Base-by-base conservation (phyloP, 805 yeast species). In the Zygoascus bituminiphila region DNA sequence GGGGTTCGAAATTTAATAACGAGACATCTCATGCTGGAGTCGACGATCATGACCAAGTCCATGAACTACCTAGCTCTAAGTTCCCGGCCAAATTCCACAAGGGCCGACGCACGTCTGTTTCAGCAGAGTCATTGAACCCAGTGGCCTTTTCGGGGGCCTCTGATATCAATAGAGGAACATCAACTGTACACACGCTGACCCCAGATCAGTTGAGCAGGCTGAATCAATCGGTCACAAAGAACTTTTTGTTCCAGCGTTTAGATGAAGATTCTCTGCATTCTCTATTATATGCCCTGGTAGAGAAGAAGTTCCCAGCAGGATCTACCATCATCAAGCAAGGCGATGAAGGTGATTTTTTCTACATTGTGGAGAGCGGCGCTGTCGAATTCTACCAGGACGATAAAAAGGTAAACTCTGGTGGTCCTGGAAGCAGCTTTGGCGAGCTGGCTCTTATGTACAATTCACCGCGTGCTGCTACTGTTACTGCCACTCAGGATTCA, bases 401-500 rank as follows among this genome's bases (percentile, higher is more conserved):
- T 46, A 63, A 75, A 40, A 76, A 79, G 59, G 91, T 88, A 35
- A 82, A 78, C 62, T 72, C 84, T 1, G 76, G 86, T n/a, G 83
- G 86, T 8, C 80, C 87, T 36, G 97, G 98, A 5, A 79, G 95
- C 4, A 82, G 91, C 41, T 93, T 93, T 67, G 98, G 98, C 62
- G 98, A 93, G 67, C 76, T 93, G 61, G 98, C 98, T 2, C 75
- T 93, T 59, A 88, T 93, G 96, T 91, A 93, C 71, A 91, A 93
- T 66, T 81, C 96, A 17, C 97, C 97, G 53, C 81, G 98, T 68
- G 98, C 98, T 6, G 98, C 98, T 8, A 88, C 98, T 1, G 97
- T 86, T 1, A 59, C 75, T 23, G 89, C 96, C 8, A 65, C 72
- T 21, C 74, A 84, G 6, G 87, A 84, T 52, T 75, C 83, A 59